Evolutionary conservation across 768 basidiomycete species (phyloP).

Genomic region (Russula earlei): DNA sequence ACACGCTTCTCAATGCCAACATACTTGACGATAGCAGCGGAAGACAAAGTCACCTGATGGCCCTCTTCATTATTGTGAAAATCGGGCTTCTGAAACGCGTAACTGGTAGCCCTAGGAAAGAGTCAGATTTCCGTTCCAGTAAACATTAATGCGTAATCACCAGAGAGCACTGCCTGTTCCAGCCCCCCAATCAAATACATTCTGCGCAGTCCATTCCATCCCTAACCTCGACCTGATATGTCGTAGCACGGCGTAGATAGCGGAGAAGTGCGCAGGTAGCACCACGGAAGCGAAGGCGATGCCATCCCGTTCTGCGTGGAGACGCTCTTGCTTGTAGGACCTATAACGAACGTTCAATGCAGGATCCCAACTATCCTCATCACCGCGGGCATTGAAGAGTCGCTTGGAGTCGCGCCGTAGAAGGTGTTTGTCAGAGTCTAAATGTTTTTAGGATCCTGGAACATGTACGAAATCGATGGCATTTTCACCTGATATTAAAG

Average conservation of each 20-base stretch:
- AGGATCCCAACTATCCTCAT: slow-evolving; percentile 42
- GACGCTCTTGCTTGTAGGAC: slow-evolving; percentile 45
- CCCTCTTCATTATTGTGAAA: slow-evolving; percentile 17
- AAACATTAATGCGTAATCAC: slow-evolving; percentile 30
- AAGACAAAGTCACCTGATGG: slow-evolving; percentile 31
- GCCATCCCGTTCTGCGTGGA: slow-evolving; percentile 60
- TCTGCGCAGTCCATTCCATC: slow-evolving; percentile 47
- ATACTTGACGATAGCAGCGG: slow-evolving; percentile 52
- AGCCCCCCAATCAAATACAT: slow-evolving; percentile 76
- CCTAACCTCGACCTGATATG: slow-evolving; percentile 57
- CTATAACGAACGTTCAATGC: slow-evolving; percentile 51
- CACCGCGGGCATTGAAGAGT: slow-evolving; percentile 42
- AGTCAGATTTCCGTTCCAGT: not conserved
- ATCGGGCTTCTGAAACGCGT: slow-evolving; percentile 46
- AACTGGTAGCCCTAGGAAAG: slow-evolving; percentile 49
- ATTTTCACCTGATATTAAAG: slow-evolving; percentile 54
- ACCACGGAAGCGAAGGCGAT: slow-evolving; percentile 79
- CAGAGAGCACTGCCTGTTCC: slow-evolving; percentile 79
- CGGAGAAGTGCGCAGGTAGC: slow-evolving; percentile 81
- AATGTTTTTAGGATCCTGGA: not conserved
- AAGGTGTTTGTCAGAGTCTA: slow-evolving; percentile 54
- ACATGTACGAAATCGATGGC: not conserved
- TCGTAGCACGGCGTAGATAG: slow-evolving; percentile 62
- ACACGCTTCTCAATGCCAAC: slow-evolving; percentile 70
- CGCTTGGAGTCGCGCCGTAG: slow-evolving; percentile 65